Base-by-base conservation (phyloP, 306 rosid genomes). In the Malus orientalis region DNA sequence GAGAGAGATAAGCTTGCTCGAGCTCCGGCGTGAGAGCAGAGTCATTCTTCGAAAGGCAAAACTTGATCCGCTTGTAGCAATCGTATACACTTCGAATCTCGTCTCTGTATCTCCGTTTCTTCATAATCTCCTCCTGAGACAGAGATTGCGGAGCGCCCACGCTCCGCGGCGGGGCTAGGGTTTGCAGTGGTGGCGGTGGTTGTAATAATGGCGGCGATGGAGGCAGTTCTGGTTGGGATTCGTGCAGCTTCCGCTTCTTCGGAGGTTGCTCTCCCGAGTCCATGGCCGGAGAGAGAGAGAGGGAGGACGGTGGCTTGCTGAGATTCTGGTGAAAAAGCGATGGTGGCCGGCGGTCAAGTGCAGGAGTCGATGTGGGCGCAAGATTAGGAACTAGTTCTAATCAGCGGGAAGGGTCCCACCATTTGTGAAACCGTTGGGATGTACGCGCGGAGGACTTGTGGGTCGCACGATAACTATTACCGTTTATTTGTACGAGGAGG, bases 171-270 rank as follows among this genome's bases (percentile, higher is more conserved):
- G 69, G 65, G 22, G 63, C 71, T 79, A 81, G 86, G 80, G 86
- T 70, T 81, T 86, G 77, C 5, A 83, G 74, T 22, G 87, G 70
- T 9, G 79, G 23, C 38, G 73, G 77, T 8, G 68, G 51, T 65
- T 68, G 45, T 5, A 59, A 11, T 44, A 63, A 20, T 22, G 79
- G 77, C 25, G 74, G 74, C 8, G 81, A 67, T 4, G 84, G 75
- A 2, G 86, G 76, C 25, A 51, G 77, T 11, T 77, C 84, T 29
- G 80, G 64, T 8, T 59, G 62, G 57, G 85, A 33, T 45, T 83
- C 91, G 82, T 84, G 77, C 13, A 87, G 78, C 88, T 54, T 84
- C 27, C 93, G 89, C 87, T 87, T 89, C 86, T 89, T 89, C 74
- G 70, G 88, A 78, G 90, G 91, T 74, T 84, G 91, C 86, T 89